phyloP scores from a whole-genome alignment of 768 basidiomycete genomes.

The Suillus luteus region DNA sequence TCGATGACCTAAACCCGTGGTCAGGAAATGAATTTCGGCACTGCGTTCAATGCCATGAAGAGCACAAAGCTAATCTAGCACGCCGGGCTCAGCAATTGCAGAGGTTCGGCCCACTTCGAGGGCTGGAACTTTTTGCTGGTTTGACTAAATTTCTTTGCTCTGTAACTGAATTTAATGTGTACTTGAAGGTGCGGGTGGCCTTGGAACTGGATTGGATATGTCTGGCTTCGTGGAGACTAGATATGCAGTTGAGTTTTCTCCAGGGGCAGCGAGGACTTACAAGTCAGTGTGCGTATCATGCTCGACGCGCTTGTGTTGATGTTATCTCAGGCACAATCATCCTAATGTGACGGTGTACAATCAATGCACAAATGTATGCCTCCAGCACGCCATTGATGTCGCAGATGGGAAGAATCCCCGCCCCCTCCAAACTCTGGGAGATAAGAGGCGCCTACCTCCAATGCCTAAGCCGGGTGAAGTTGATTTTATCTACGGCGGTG shows the following conservation, averaged over 20 bases:
- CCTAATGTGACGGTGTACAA: constrained; percentile 61
- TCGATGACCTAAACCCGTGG: constrained; percentile 30
- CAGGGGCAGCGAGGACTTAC: constrained; percentile 65
- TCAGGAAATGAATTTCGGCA: constrained; percentile 29
- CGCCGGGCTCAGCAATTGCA: constrained; percentile 33
- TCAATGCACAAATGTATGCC: constrained; percentile 59
- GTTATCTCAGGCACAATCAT: constrained; percentile 56
- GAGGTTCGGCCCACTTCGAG: constrained; percentile 49
- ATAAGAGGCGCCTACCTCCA: constrained; percentile 37
- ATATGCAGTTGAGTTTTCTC: constrained; percentile 70
- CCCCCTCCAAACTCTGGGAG: constrained; percentile 44
- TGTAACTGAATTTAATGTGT: constrained; percentile 2
- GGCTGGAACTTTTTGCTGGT: constrained; percentile 75
- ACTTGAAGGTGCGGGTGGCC: constrained; percentile 67
- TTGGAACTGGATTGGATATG: constrained; percentile 66
- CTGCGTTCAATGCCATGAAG: constrained; percentile 44
- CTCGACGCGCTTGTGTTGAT: neutral
- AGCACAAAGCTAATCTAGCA: constrained; percentile 33
- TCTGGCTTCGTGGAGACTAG: constrained; percentile 62
- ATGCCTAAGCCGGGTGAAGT: constrained; percentile 64
- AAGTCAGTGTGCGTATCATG: constrained; percentile 40
- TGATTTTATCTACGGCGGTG: constrained; percentile 77
- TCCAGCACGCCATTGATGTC: constrained; percentile 57
- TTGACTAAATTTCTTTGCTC: constrained; percentile 16
- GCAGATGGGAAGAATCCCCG: constrained; percentile 42